Base-by-base conservation (phyloP, 768 basidiomycete species). In the Lepiota venenata region DNA sequence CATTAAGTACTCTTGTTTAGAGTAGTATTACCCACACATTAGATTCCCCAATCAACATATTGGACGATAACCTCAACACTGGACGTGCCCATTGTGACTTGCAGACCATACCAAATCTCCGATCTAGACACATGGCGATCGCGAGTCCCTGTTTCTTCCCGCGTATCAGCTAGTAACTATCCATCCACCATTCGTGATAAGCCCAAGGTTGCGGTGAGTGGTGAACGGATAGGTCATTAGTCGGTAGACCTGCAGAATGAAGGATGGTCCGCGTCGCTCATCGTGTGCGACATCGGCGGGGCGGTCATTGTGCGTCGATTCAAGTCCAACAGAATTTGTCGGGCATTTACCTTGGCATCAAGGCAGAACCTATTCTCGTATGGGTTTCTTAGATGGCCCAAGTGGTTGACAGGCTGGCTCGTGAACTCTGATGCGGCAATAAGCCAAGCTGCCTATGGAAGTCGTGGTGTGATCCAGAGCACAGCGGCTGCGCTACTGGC, bases 1-100 rank as follows among this genome's bases (percentile, higher is more conserved):
- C 11, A 7, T 36, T 44, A 20, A 55, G 9, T 25, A 27, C 50
- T 27, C 46, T 27, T 36, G n/a, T 40, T 6, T 45, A 92, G 89
- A 84, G 83, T 56, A 88, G 86, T 29, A 86, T 88, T 56, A 84
- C 87, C 0, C 87, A 92, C 64, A 85, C 88, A 8, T 76, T 92
- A 18, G 87, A 91, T 64, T n/a, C n/a, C n/a, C n/a, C n/a, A n/a
- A n/a, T n/a, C n/a, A n/a, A n/a, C n/a, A n/a, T n/a, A n/a, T n/a
- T n/a, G n/a, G n/a, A n/a, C n/a, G n/a, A n/a, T n/a, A n/a, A n/a
- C n/a, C n/a, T n/a, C n/a, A n/a, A n/a, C 90, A 15, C 77, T 91
- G 53, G 88, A 91, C 60, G 87, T 88, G 47, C 77, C 91, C 62
- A 80, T 91, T 58, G 83, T 83, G 3, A 79, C 88, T 15, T 91